These are phyloP conservation scores for Schwanniomyces vanrijiae DNA, from an alignment of 805 yeast species.

Conservation along the genomic window DNA sequence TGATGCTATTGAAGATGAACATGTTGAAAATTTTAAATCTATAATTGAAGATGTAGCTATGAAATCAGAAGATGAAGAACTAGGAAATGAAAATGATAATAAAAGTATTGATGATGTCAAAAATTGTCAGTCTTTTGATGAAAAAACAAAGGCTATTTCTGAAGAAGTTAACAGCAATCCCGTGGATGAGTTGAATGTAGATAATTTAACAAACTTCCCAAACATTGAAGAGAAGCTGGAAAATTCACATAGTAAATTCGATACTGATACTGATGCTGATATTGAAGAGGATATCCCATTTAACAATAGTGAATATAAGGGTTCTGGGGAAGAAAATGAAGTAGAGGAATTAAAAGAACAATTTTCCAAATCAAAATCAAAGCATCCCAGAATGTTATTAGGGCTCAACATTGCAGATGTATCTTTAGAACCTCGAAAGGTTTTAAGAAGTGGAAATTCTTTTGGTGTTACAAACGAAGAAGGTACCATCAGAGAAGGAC, in stretches of 20 bases:
- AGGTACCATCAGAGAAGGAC: background rate
- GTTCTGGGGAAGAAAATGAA: background rate
- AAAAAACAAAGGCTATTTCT: too few relatives aligned
- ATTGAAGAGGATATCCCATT: background rate
- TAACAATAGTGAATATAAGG: background rate
- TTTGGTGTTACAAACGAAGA: constrained; percentile 12
- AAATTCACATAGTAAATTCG: background rate
- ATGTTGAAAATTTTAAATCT: too few relatives aligned
- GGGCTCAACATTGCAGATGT: constrained; percentile 24
- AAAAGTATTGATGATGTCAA: too few relatives aligned
- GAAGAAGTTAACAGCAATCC: too few relatives aligned
- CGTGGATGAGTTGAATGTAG: too few relatives aligned
- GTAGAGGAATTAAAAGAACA: background rate
- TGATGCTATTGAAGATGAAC: too few relatives aligned
- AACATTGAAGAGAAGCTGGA: too few relatives aligned
- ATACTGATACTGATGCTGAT: background rate
- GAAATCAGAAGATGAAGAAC: too few relatives aligned
- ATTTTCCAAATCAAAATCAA: constrained; percentile 1
- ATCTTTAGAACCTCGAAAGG: constrained; percentile 20
- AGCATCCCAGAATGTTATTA: constrained; percentile 11
- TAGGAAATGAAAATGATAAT: too few relatives aligned
- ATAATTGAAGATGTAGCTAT: too few relatives aligned
- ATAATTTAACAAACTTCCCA: too few relatives aligned
- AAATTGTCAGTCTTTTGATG: too few relatives aligned
- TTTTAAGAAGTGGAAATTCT: constrained; percentile 24